phyloP scores from a whole-genome alignment of 768 basidiomycete genomes.

The Lentinula boryana region DNA sequence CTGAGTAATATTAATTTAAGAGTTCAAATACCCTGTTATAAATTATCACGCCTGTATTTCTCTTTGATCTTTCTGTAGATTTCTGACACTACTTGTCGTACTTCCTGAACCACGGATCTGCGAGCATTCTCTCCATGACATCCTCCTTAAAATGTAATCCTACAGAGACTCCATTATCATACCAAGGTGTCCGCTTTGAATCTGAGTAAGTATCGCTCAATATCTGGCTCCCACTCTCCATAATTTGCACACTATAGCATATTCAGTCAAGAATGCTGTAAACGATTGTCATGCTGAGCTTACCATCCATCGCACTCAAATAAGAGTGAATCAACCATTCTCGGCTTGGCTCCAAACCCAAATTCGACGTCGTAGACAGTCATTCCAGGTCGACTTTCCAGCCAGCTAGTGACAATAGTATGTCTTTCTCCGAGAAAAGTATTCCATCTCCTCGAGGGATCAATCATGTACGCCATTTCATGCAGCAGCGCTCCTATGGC shows the following conservation, averaged over 20 bases:
- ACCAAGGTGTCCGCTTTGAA: background rate
- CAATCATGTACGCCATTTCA: slow-evolving; percentile 23
- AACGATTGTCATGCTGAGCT: slow-evolving; percentile 17
- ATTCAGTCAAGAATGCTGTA: background rate
- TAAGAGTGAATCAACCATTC: slow-evolving; percentile 25
- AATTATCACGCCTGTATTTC: no score
- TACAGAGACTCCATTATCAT: slow-evolving; percentile 15
- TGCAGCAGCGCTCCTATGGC: slow-evolving; percentile 25
- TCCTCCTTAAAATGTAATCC: slow-evolving; percentile 17
- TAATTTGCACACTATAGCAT: slow-evolving; percentile 1
- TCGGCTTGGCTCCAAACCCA: slow-evolving; percentile 17
- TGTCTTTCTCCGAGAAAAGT: slow-evolving; percentile 27
- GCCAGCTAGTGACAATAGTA: slow-evolving; percentile 28
- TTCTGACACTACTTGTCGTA: slow-evolving; percentile 4
- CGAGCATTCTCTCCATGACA: slow-evolving; percentile 17
- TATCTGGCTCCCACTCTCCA: background rate
- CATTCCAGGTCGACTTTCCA: slow-evolving; percentile 12
- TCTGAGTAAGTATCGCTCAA: background rate
- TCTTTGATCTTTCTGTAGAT: no score
- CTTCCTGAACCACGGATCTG: slow-evolving; percentile 18
- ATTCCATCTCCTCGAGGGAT: slow-evolving; percentile 25
- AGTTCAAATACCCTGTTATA: no score
- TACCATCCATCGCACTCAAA: slow-evolving; percentile 25
- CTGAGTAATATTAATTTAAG: no score
- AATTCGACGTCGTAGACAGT: slow-evolving; percentile 28